Evolutionary conservation across 768 basidiomycete species (phyloP).

Genomic region (Tricholoma flavovirens): DNA sequence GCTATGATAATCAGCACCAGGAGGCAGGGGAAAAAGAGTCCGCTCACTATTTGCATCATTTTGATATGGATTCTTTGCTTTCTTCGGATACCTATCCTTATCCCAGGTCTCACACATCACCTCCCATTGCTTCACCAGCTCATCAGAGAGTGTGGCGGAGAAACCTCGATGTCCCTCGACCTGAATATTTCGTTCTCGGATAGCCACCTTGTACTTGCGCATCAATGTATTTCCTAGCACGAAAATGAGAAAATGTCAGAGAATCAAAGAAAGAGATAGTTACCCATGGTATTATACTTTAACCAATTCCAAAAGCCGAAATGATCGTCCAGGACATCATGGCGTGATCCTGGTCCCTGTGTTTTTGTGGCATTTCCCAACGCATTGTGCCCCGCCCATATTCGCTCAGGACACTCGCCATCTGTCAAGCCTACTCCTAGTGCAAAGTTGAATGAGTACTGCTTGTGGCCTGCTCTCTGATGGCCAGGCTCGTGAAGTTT

Average conservation of each 20-base stretch:
- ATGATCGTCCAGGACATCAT: slow-evolving; percentile 9
- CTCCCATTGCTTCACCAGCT: neutral
- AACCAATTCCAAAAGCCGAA: neutral
- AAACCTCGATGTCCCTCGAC: neutral
- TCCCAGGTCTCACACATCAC: neutral
- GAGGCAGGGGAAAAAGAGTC: too few species aligned
- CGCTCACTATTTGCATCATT: too few species aligned
- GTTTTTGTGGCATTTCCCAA: slow-evolving; percentile 25
- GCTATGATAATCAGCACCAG: neutral
- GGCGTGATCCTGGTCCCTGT: slow-evolving; percentile 21
- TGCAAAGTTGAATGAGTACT: too few species aligned
- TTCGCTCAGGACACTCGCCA: too few species aligned
- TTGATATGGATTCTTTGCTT: neutral
- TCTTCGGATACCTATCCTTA: neutral
- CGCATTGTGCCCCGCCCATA: neutral
- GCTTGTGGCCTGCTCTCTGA: too few species aligned
- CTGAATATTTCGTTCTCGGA: neutral
- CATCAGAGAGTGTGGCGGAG: neutral
- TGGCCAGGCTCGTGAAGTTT: too few species aligned
- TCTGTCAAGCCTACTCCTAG: too few species aligned
- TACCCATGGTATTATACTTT: neutral
- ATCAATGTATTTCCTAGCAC: neutral
- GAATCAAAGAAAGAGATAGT: too few species aligned
- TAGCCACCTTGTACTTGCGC: neutral
- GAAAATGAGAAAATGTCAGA: neutral